Evolutionary conservation across 495 filamentous ascomycete species (phyloP).

Genomic region (Talaromyces trachyspermus): DNA sequence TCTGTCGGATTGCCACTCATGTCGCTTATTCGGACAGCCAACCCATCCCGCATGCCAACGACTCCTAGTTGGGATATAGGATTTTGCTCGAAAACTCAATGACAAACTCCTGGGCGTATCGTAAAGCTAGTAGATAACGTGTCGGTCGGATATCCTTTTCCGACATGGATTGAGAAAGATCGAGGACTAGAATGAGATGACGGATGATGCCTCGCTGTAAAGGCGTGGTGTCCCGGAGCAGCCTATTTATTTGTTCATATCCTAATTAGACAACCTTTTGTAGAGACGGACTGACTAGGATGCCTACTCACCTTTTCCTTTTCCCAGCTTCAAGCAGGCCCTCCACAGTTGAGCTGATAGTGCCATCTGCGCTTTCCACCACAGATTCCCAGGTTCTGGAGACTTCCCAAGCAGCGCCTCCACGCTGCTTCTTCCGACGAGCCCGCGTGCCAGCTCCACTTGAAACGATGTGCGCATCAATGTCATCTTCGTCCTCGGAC

Average conservation of each 20-base stretch:
- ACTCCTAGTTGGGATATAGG: slow-evolving; percentile 95
- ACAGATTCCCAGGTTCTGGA: slow-evolving; percentile 57
- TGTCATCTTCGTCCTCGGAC: slow-evolving; percentile 81
- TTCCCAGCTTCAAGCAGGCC: slow-evolving; percentile 64
- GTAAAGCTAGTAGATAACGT: slow-evolving; percentile 71
- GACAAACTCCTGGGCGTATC: slow-evolving; percentile 82
- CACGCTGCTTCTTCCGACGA: slow-evolving; percentile 42
- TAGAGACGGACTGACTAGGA: too few species aligned
- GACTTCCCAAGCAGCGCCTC: slow-evolving; percentile 51
- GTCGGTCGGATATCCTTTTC: slow-evolving; percentile 92
- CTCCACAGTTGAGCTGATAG: slow-evolving; percentile 61
- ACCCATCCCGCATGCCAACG: slow-evolving; percentile 83
- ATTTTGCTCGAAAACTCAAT: slow-evolving; percentile 97
- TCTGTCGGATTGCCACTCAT: slow-evolving; percentile 87
- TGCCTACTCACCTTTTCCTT: slow-evolving; percentile 69
- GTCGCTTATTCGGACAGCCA: slow-evolving; percentile 77
- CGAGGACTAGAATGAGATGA: slow-evolving; percentile 85
- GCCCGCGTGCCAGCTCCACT: slow-evolving; percentile 28
- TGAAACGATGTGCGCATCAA: slow-evolving; percentile 43
- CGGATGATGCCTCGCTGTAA: slow-evolving; percentile 94
- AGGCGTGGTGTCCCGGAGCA: slow-evolving; percentile 87
- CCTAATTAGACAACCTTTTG: too few species aligned
- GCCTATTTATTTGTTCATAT: too few species aligned
- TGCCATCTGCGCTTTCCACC: slow-evolving; percentile 66
- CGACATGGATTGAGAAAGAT: slow-evolving; percentile 85